Evolutionary conservation across 208 protist species (phyloP).

Genomic region (Leishmania tropica): DNA sequence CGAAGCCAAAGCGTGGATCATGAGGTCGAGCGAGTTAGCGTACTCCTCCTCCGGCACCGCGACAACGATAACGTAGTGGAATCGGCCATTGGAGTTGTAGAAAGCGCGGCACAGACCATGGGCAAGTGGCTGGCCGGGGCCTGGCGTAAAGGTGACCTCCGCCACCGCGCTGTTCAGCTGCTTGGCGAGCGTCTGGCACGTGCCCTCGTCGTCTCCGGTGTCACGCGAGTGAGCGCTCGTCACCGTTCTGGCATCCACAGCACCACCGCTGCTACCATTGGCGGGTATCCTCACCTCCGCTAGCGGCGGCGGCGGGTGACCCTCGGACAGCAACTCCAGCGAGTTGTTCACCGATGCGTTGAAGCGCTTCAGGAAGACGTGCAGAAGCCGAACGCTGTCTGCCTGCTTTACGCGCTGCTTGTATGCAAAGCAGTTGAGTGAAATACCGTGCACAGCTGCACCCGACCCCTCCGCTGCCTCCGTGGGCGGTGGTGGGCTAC

Average conservation of each 20-base stretch:
- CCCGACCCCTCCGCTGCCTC: conserved; percentile 4
- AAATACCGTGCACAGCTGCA: conserved; percentile 68
- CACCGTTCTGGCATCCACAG: not conserved
- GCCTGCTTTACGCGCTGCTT: conserved; percentile 66
- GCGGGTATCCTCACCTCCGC: not conserved
- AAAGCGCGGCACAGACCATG: conserved; percentile 81
- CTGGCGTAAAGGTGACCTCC: conserved; percentile 74
- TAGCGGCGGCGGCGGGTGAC: conserved; percentile 10
- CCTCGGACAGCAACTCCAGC: conserved; percentile 47
- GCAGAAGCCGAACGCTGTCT: conserved; percentile 60
- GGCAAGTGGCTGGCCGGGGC: conserved; percentile 54
- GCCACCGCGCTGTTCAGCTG: conserved; percentile 64
- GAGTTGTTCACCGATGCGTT: conserved; percentile 79
- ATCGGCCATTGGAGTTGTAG: conserved; percentile 75
- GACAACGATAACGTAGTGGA: conserved; percentile 80
- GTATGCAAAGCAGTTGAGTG: conserved; percentile 84
- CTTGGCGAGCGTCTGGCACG: conserved; percentile 51
- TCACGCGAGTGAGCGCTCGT: conserved; percentile 9
- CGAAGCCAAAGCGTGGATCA: conserved; percentile 69
- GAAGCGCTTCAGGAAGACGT: conserved; percentile 79
- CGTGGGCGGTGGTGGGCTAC: conserved; percentile 41
- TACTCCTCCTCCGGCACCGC: conserved; percentile 82
- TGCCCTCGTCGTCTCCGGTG: conserved; percentile 17
- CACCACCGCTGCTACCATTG: not conserved
- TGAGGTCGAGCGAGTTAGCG: conserved; percentile 54